Evolutionary conservation across 768 basidiomycete species (phyloP), one percentile per base, ranked within the genome.

Genomic region (Tephrocybe sp.): DNA sequence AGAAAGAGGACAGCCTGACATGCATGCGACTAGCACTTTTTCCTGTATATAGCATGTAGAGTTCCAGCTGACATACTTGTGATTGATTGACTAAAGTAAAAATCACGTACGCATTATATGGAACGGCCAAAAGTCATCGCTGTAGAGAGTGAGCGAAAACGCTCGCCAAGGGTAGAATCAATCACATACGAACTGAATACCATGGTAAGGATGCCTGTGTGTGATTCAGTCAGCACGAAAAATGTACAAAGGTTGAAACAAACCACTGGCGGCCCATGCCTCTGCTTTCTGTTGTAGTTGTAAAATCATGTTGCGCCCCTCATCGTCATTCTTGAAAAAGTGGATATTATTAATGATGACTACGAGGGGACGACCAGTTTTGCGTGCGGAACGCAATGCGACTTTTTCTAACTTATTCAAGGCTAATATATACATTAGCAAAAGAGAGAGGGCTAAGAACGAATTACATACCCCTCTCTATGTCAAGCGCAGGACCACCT

Each of bases 211-310:
- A 89, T 85, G 13, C 87, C 87, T 86, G 33, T 50, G 22, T 23
- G 24, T 38, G 19, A 38, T 27, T 25, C 44, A 38, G 21, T 33
- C 12, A 45, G 33, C 31, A 15, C 18, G 25, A 54, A 18, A 57
- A n/a, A 47, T 42, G 47, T 27, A 15, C 4, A 30, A 1, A 43
- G n/a, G 10, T 3, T 44, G 24, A 24, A 34, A 62, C 77, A 55
- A 54, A 86, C 88, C 81, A 64, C 85, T 82, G 10, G 87, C 84
- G 4, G 87, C 83, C 91, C 94, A 94, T 5, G 84, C 69, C 63
- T 94, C 92, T 4, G 89, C 92, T 47, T 83, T 78, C 61, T 90
- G 89, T 61, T 94, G 93, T 15, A 94, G 75, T 58, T 91, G 90
- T 47, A 93, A 68, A n/a, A 97, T 71, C 70, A 94, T 79, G 34